Base-by-base conservation (phyloP, 371 early-diverging fungal species). In the Haplosporangium sp. region DNA sequence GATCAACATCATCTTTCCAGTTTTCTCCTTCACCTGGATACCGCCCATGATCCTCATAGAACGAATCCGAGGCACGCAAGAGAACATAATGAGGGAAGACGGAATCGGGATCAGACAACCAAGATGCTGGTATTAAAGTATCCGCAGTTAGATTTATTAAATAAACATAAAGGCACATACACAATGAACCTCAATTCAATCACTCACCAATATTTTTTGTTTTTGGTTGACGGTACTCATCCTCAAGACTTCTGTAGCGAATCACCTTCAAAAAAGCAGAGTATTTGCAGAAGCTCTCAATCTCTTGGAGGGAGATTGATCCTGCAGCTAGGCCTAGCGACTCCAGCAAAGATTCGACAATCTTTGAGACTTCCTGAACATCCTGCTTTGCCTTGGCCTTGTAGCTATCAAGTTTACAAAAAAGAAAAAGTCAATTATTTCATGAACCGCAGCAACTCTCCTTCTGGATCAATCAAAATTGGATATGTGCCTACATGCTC, bases 251-350 rank as follows among this genome's bases (percentile, higher is more conserved):
- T 2, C 90, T 83, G 67, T 92, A 93, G 37, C 92, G 86, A 59
- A 95, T 78, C 6, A 94, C 88, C 66, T 89, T 84, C 52, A 96
- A 74, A 50, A 84, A 84, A 4, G 88, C 84, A 4, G 95, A 91
- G 78, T 96, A 92, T 72, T 96, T 96, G 89, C 96, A 96, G 67
- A 95, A 96, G 10, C 84, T 76, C 52, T 93, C 94, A 61, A 96
- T 89, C 34, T 92, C 89, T 53, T 91, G 92, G n/a, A 84, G 63
- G 10, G 92, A 68, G 45, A 97, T 88, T n/a, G 78, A 83, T 62
- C 89, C 88, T 15, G 69, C 19, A 5, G 91, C 74, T 20, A 85
- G 65, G 5, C 85, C 88, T 5, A 92, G 60, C 7, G 77, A 73
- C 34, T 84, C 71, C 15, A 95, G 76, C 0, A 93, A 55, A 0